Evolutionary conservation across 2,329 filamentous ascomycete species (phyloP).

Genomic region (Ophiostoma triangulosporum): DNA sequence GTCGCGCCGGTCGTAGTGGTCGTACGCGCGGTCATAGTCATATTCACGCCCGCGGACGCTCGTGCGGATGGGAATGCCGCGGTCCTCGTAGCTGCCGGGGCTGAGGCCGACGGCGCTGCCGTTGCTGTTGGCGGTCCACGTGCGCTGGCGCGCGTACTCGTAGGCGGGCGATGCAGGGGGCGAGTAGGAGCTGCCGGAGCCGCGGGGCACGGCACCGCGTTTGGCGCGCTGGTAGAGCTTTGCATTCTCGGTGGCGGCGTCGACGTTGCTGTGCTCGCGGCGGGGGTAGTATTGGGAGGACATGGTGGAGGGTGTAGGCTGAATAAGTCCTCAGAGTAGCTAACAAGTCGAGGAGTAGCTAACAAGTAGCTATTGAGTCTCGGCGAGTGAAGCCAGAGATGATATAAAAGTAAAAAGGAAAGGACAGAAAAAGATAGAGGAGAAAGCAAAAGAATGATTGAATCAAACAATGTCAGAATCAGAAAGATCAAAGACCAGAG

Average conservation of each 20-base stretch:
- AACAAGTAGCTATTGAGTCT: no score
- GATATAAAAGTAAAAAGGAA: neutral
- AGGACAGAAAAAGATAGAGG: neutral
- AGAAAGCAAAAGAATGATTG: neutral
- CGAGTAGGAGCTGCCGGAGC: conserved; percentile 8
- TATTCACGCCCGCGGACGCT: neutral
- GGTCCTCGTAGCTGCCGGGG: conserved; percentile 11
- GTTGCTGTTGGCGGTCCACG: neutral
- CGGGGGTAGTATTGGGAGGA: conserved; percentile 6
- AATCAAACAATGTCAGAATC: neutral
- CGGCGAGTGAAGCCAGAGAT: neutral
- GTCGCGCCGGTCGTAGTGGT: conserved; percentile 3
- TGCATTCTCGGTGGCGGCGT: conserved; percentile 7
- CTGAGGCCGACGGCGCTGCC: neutral
- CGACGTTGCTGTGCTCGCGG: conserved; percentile 2
- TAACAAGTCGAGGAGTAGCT: no score
- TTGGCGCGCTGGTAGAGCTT: conserved; percentile 9
- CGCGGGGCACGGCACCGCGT: conserved; percentile 2
- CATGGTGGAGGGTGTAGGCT: neutral
- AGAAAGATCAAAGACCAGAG: neutral
- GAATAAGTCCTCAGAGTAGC: no score
- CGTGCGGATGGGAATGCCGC: conserved; percentile 7
- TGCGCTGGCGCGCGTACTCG: conserved; percentile 9
- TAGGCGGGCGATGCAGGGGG: conserved; percentile 9
- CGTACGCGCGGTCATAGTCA: neutral